Base-by-base conservation (phyloP, 805 yeast species). In the Groenewaldozyma tartarivorans region DNA sequence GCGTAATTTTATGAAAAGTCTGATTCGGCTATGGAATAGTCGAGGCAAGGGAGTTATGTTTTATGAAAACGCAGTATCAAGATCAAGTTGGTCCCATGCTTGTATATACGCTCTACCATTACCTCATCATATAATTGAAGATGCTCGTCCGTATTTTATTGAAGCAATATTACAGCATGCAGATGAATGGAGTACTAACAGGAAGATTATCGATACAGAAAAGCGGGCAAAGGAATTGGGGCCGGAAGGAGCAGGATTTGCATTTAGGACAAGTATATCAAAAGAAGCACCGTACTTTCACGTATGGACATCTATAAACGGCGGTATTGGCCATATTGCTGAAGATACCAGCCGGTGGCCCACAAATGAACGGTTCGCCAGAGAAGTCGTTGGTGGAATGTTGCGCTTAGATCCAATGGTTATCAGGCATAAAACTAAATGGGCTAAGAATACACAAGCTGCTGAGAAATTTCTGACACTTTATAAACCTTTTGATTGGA, bases 321-420 rank as follows among this genome's bases (percentile, higher is more conserved):
- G 75, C 17, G 77, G 77, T 0, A 38, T 68, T 32, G 77, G 74
- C 1, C 77, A 71, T 50, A 68, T 72, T 5, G 61, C 72, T 5
- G 77, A 72, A 44, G 60, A 66, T 41, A 42, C 47, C 0, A 33
- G 46, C 1, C 22, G 38, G 2, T 72, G 77, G 77, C 76, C 77
- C 0, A 52, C 50, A 35, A 69, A 66, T 7, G 76, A 71, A 42
- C 42, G 32, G 35, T 69, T 72, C 51, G 72, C 68, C 4, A 52
- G 75, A 29, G 59, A 63, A 31, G 63, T 71, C 4, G 53, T 72
- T 30, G 75, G 75, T 5, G 74, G 74, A 3, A 51, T 71, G 50
- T 45, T 71, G 24, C 60, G 56, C 9, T 44, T 56, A 3, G 74
- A 69, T 40, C 58, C 61, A 16, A 56, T 62, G 32, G 42, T 54